These are phyloP conservation scores for Schizopora paradoxa DNA, from an alignment of 1,284 basidiomycete species.

Conservation along the genomic window DNA sequence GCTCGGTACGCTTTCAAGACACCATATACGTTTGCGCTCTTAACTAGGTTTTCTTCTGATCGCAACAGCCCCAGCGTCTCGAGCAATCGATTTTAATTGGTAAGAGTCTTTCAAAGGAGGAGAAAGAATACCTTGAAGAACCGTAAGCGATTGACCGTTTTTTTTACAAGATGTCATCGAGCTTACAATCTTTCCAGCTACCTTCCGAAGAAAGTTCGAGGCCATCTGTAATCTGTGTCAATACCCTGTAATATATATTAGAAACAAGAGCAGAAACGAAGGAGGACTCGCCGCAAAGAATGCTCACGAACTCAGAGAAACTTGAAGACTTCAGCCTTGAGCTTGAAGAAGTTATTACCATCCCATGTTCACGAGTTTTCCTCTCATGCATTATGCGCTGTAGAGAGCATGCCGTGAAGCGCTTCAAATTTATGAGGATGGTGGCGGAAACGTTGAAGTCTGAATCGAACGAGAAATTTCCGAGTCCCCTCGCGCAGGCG, in stretches of 20 bases:
- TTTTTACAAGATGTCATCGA: not conserved
- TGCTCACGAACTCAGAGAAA: no score
- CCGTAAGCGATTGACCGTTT: constrained; percentile 3
- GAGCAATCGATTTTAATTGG: constrained; percentile 2
- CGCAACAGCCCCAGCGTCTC: constrained; percentile 1
- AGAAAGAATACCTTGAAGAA: constrained; percentile 14
- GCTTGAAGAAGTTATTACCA: no score
- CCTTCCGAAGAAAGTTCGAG: not conserved
- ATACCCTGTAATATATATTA: not conserved
- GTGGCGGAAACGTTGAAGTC: no score
- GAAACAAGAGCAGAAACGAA: no score
- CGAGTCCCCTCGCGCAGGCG: no score
- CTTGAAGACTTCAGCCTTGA: no score
- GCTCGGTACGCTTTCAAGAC: constrained; percentile 17
- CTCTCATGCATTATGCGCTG: no score
- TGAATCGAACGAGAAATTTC: no score
- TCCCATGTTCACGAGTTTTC: no score
- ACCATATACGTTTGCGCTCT: not conserved
- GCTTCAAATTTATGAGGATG: no score
- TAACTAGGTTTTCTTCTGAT: not conserved
- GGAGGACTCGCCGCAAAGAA: no score
- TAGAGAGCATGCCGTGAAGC: no score
- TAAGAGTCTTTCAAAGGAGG: constrained; percentile 9
- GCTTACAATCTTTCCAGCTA: not conserved
- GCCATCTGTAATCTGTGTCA: not conserved